Base-by-base conservation (phyloP, 2,329 filamentous ascomycete species). In the Pyrenophora teres region DNA sequence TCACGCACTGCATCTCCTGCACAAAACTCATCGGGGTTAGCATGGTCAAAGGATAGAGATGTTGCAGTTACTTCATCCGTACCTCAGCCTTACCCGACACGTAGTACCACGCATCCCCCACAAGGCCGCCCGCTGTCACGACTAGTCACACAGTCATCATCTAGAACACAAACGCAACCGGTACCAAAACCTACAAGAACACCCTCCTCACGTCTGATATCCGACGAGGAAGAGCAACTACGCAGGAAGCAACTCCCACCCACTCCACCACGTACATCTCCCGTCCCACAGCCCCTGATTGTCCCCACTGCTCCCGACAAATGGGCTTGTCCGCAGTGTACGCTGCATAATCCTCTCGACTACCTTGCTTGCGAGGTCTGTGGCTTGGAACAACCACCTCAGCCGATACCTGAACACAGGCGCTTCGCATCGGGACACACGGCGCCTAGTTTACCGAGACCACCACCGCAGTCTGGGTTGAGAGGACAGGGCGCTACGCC, bases 291-390 rank as follows among this genome's bases (percentile, higher is more conserved):
- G 40, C 36, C 52, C 13, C 39, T 50, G 30, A 52, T 46, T 35
- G 56, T 67, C 25, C 68, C 65, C n/a, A 56, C 60, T 3, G 64
- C 66, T 32, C 64, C 68, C 3, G 64, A 76, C 46, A 74, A 79
- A 36, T 87, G 85, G 85, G 76, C 78, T 19, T 87, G 85, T 63
- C 76, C 80, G 9, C 77, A 81, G 52, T 87, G 85, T 70, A 87
- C 85, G 0, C 79, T 86, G 32, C 77, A 83, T 52, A 87, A 87
- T 54, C 81, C 83, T 1, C 63, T 81, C n/a, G 78, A 79, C 21
- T 84, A 80, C 58, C 77, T 86, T 9, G 78, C 79, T 38, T 87
- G 85, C 68, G 84, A 84, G 52, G 84, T 80, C 2, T 87, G 85
- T 62, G 78, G 77, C 6, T 72, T 80, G 2, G 83, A 87, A 62